Evolutionary conservation across 345 rosid species (phyloP).

Genomic region (Sisymbrium irio): DNA sequence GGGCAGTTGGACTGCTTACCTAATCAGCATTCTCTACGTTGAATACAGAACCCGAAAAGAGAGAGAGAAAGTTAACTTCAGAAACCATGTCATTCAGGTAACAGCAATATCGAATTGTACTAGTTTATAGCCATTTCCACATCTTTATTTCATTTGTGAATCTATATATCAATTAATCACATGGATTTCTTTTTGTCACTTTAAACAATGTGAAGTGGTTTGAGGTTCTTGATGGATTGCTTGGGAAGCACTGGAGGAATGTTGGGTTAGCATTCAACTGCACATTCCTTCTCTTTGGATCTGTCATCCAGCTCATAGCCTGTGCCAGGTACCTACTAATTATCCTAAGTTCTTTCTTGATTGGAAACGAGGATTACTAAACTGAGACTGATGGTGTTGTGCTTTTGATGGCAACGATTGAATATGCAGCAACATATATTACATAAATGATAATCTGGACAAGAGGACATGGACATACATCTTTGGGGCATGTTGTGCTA

Average conservation of each 20-base stretch:
- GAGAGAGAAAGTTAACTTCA: conserved; percentile 93
- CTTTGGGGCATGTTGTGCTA: conserved; percentile 98
- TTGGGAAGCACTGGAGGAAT: conserved; percentile 98
- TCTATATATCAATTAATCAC: background rate
- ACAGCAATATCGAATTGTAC: background rate
- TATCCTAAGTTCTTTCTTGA: background rate
- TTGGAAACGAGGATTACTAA: background rate
- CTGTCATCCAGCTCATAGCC: conserved; percentile 99
- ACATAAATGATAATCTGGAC: conserved; percentile 97
- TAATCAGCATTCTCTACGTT: conserved; percentile 86
- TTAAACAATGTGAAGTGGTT: conserved; percentile 60
- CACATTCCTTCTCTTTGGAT: conserved; percentile 99
- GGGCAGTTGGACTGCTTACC: conserved; percentile 99
- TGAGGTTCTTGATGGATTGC: conserved; percentile 97
- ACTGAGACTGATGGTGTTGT: background rate
- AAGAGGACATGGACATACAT: conserved; percentile 99
- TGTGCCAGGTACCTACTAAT: conserved; percentile 68
- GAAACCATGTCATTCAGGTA: conserved; percentile 98
- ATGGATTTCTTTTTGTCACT: background rate
- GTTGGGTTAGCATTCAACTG: conserved; percentile 98
- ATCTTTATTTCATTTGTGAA: background rate
- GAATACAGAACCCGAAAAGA: conserved; percentile 97
- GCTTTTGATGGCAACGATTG: background rate
- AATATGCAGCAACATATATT: conserved; percentile 85
- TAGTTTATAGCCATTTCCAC: background rate